Evolutionary conservation across 2,329 filamentous ascomycete genomes (phyloP).

Genomic region (Aspergillus felis): DNA sequence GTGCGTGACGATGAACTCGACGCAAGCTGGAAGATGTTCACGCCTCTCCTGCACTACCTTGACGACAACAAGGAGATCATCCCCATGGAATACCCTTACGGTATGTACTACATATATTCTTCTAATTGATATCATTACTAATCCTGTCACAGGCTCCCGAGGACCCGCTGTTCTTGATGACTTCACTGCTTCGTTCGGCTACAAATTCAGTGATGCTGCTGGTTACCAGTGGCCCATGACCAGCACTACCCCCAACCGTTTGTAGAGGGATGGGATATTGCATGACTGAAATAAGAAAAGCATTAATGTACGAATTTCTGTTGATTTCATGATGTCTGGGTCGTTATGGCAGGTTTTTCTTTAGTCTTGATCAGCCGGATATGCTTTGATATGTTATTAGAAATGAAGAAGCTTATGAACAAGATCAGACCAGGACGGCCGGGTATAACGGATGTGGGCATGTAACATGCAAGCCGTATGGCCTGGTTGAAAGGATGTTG

Average conservation of each 20-base stretch:
- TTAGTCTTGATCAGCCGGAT: neutral
- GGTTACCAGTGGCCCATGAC: conserved; percentile 94
- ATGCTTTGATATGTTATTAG: neutral
- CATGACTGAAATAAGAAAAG: conserved; percentile 8
- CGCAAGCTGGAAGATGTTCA: conserved; percentile 98
- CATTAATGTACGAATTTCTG: conserved; percentile 16
- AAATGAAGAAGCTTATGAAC: neutral
- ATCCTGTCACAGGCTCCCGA: conserved; percentile 69
- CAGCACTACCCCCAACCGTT: conserved; percentile 66
- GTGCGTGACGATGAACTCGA: conserved; percentile 95
- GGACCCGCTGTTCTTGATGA: conserved; percentile 95
- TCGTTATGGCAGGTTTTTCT: conserved; percentile 1
- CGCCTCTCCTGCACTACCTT: conserved; percentile 92
- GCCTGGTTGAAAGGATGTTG: too few relatives aligned
- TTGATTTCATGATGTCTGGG: conserved; percentile 6
- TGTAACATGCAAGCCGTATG: too few relatives aligned
- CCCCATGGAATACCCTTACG: conserved; percentile 99
- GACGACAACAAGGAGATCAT: conserved; percentile 99
- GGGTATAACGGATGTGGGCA: too few relatives aligned
- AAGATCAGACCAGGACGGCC: neutral
- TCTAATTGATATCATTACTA: neutral
- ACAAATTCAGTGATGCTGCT: conserved; percentile 96
- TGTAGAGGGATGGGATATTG: conserved; percentile 51
- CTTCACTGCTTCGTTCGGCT: conserved; percentile 96
- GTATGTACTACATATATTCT: conserved; percentile 52